A percentile compares a stretch with the other conserved stretches of the same genome.
These are phyloP conservation scores for Leccinum angustisporum DNA, from an alignment of 1,284 basidiomycete species.

Conservation along the genomic window DNA sequence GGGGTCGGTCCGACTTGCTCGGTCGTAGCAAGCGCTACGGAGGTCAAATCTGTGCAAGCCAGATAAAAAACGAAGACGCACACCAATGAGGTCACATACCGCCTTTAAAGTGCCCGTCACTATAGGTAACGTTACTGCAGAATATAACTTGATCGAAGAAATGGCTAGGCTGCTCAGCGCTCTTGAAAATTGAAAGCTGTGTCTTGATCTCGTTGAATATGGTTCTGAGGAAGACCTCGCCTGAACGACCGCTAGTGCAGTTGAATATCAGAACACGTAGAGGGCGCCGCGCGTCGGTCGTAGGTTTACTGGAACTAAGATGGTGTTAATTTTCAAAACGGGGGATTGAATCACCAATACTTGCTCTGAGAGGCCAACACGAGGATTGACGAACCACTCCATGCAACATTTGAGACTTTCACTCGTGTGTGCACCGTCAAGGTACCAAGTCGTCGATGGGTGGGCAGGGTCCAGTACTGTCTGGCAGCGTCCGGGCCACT, in stretches of 20 bases:
- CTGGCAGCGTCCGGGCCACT: conserved; percentile 98
- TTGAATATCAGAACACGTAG: conserved; percentile 87
- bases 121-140: conserved; percentile 95
- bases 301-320: conserved; percentile 2
- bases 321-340: conserved; percentile 6
- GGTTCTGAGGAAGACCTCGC: conserved; percentile 65
- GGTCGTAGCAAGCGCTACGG: conserved; percentile 60
- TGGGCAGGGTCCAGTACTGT: conserved; percentile 62
- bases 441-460: conserved; percentile 71
- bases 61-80: background rate
- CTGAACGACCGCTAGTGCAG: conserved; percentile 90
- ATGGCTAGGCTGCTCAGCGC: conserved; percentile 36
- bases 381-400: conserved; percentile 77
- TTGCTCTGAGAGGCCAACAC: conserved; percentile 42
- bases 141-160: conserved; percentile 90
- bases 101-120: conserved; percentile 85
- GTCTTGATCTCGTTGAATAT: conserved; percentile 52
- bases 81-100: conserved; percentile 51
- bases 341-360: conserved; percentile 16
- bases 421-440: conserved; percentile 95
- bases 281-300: conserved; percentile 19
- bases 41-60: conserved; percentile 63
- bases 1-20: conserved; percentile 70
- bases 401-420: conserved; percentile 89
- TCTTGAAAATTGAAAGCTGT: conserved; percentile 45